These are phyloP conservation scores for sunflower (Helianthus annuus) DNA, from an alignment of 129 eudicot genomes.

Conservation along the genomic window HanXRQr2.0-SUNRISE NC_035440.2:47622143-47622642, in stretches of 20 bases:
- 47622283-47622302: background rate
- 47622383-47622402: background rate
- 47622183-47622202: conserved; percentile 64
- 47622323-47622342: background rate
- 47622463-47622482: background rate
- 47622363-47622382: background rate
- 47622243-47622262: background rate
- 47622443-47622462: background rate
- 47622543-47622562: background rate
- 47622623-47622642: conserved; percentile 82
- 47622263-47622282: background rate
- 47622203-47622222: conserved; percentile 57
- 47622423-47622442: background rate
- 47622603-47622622: conserved; percentile 68
- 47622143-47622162: conserved; percentile 55
- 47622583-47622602: conserved; percentile 5
- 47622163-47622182: conserved; percentile 49
- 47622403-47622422: background rate
- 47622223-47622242: conserved; percentile 46
- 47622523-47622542: background rate
- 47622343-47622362: background rate
- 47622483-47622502: background rate
- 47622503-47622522: background rate
- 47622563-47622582: background rate
- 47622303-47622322: background rate